Evolutionary conservation across 768 basidiomycete genomes (phyloP), one percentile per base, ranked within the genome.

Genomic region (Mycena epipterygia): DNA sequence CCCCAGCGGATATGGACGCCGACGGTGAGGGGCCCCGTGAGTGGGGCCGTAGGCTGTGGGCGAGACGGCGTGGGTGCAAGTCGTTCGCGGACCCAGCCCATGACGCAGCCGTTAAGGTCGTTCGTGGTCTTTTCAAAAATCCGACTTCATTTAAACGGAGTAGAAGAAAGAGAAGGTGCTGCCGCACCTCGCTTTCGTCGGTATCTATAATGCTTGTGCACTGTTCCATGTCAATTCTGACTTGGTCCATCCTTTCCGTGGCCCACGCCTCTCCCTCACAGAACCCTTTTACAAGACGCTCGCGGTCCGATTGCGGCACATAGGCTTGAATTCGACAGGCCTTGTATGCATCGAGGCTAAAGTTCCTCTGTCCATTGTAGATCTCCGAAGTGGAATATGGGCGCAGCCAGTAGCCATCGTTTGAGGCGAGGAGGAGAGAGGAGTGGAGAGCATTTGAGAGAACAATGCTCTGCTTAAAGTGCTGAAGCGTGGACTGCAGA

Each of bases 31-130:
- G 46, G 63, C 17, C 69, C 57, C 17, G 57, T 42, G 41, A 56
- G 57, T 6, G 69, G 55, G 5, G 61, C 44, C 14, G 57, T 48
- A 58, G 29, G 69, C 23, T 52, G 64, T 30, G 58, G 41, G 51
- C 4, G 61, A n/a, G 61, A 8, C 25, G 58, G 39, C 14, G 48
- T 27, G n/a, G 69, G 69, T 1, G 59, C 64, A 5, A 71, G 37
- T 25, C 69, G 69, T 42, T 65, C 42, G 53, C 69, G 69, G 25
- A 71, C 53, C 69, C 69, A 71, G 52, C 64, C 58, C 69, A 71
- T 71, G 16, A 66, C 49, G 51, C 69, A 71, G 42, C 69, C 69
- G 35, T 71, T 71, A 42, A 71, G 58, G 59, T 66, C 64, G 39
- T 59, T 61, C 19, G 52, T 68, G 51, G 42, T 55, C 67, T 68